phyloP scores from a whole-genome alignment of 2,329 filamentous ascomycete genomes.

The Arthrobotrys conoides region DNA sequence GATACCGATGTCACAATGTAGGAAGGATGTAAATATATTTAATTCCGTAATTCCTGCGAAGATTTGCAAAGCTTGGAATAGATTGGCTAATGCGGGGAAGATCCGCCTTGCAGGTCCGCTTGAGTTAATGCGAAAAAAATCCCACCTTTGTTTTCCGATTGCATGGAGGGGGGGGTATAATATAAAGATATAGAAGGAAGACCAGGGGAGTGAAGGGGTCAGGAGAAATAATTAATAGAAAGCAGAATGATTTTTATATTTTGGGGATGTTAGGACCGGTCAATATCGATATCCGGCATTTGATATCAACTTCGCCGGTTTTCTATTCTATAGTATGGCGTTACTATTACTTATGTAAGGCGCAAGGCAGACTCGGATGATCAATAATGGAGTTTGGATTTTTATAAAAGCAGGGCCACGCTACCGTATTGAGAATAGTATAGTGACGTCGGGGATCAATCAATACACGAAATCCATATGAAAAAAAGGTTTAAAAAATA shows the following conservation, averaged over 20 bases:
- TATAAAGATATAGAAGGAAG: background rate
- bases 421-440: constrained; percentile 23
- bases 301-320: background rate
- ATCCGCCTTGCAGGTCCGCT: constrained; percentile 38
- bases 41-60: constrained; percentile 13
- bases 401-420: background rate
- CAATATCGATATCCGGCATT: background rate
- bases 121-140: background rate
- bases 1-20: constrained; percentile 27
- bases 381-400: too few relatives aligned
- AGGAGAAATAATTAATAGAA: too few relatives aligned
- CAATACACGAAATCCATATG: constrained; percentile 13
- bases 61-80: constrained; percentile 36
- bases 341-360: too few relatives aligned
- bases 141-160: constrained; percentile 19
- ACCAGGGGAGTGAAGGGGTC: too few relatives aligned
- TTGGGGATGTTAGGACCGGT: background rate
- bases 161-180: too few relatives aligned
- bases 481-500: constrained; percentile 3
- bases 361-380: constrained; percentile 1
- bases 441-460: constrained; percentile 18
- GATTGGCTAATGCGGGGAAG: constrained; percentile 55
- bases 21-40: constrained; percentile 21
- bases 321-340: background rate
- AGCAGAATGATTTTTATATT: too few relatives aligned